Base-by-base conservation (phyloP, 768 basidiomycete species). In the Coprinopsis cinerea region DNA sequence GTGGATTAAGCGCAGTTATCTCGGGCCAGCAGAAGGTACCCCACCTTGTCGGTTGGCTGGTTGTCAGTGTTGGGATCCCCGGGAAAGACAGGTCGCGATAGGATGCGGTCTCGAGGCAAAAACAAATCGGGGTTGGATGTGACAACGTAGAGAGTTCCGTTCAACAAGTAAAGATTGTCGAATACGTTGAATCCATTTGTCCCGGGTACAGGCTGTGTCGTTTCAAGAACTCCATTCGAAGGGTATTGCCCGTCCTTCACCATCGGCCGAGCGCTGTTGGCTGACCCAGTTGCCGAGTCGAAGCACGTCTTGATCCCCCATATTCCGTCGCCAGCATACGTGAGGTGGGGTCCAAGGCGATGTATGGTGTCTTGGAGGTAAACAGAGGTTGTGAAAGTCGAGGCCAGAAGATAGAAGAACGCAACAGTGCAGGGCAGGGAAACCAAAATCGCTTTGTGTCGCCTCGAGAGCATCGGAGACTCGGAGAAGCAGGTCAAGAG, bases 151-250 rank as follows among this genome's bases (percentile, higher is more conserved):
- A 88, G 74, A 1, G 83, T 88, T 17, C 85, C 84, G 54, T 85
- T 81, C 46, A 77, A 73, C 64, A 88, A 76, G 65, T 90, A 88
- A 3, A 92, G 63, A 53, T 84, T 77, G 44, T 80, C 78, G 55
- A 89, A 80, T 30, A 88, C 65, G 1, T 85, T 88, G 77, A 88
- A 90, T 18, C 88, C 87, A 40, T 55, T 11, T n/a, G 28, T 32
- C 5, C 27, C 11, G 5, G 44, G 25, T 11, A 13, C 42, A 22
- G 11, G 22, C 24, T 26, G 42, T 13, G 42, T 44, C 18, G 20
- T 23, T 44, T 9, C 24, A 44, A 14, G 42, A 11, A 44, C 2
- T 2, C 17, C 2, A 44, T 2, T 44, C 17, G 30, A n/a, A 9
- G 7, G 30, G 30, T 32, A 7, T 32, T 15, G 7, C 30, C 30